These are phyloP conservation scores for Grosmannia huntii DNA, from an alignment of 2,329 filamentous ascomycete species.

Conservation along the genomic window DNA sequence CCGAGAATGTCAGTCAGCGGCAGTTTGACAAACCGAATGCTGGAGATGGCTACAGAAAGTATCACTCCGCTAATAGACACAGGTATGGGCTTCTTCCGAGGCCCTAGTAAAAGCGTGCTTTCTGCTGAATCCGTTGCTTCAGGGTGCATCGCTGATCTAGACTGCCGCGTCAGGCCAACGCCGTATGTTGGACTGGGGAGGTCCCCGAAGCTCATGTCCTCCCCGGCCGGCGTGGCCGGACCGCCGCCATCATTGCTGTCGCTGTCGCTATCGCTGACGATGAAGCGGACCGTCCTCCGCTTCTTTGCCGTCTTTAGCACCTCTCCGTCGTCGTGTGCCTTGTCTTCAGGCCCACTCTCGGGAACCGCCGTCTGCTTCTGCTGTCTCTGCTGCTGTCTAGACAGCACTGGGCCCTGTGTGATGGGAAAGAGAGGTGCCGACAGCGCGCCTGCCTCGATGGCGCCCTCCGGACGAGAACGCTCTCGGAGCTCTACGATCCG, in stretches of 20 bases:
- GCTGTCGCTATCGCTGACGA: neutral
- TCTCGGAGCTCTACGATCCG: conserved; percentile 29
- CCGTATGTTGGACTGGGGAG: neutral
- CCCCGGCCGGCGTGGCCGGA: neutral
- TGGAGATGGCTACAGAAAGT: conserved; percentile 4
- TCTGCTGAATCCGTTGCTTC: neutral
- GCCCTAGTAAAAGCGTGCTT: neutral
- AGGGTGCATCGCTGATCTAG: neutral
- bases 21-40: neutral
- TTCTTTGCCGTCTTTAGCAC: neutral
- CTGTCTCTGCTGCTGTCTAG: neutral
- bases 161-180: neutral
- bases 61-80: conserved; percentile 15
- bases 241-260: no score
- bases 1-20: conserved; percentile 10
- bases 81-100: conserved; percentile 4
- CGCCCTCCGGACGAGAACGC: conserved; percentile 30
- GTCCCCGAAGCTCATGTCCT: neutral
- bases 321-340: neutral
- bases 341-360: neutral
- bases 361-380: neutral
- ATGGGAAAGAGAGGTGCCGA: conserved; percentile 17
- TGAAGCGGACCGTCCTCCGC: neutral
- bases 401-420: conserved; percentile 12
- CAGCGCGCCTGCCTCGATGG: conserved; percentile 21